Evolutionary conservation across 2,329 filamentous ascomycete genomes (phyloP), one percentile per base, ranked within the genome.

Genomic region (Colletotrichum tamarilloi): DNA sequence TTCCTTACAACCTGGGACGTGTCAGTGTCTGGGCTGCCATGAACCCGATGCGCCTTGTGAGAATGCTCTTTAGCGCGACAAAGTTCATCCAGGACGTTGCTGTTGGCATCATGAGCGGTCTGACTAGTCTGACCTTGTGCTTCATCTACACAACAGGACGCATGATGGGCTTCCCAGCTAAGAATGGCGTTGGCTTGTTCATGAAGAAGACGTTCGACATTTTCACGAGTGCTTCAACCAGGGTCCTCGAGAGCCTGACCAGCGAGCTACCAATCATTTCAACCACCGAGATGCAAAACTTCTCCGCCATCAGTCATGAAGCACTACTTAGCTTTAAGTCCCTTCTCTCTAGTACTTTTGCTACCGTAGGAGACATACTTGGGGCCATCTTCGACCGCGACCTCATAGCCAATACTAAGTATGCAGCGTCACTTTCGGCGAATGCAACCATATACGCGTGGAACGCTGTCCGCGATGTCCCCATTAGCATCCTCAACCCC

Each of bases 1-100:
- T 98, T 64, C 97, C 97, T 0, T 99, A 98, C 83, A 93, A 98
- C 68, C 92, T 95, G 79, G 97, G 97, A 16, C 95, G 97, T 76
- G 86, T 97, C 30, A 91, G 94, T 5, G 87, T 98, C 56, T 92
- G 96, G 80, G 86, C 95, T 62, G 81, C 96, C 28, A 94, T 94
- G 14, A 95, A 95, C 76, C 96, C 96, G 2, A 85, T 94, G 80
- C 89, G 95, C 16, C 91, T 96, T 4, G 85, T 97, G 26, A 91
- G 91, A 60, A 87, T 95, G 53, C 80, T 95, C 11, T 94, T 95
- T 56, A 90, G 91, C 67, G 81, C 92, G 53, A 93, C 93, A n/a
- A 95, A 95, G 78, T 87, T 97, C 57, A 82, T 95, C 35, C 93
- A 97, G 74, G 96, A 98, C 79, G 84, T 90, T 5, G 87, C 88